A percentile compares a stretch with the other conserved stretches of the same genome.
Evolutionary conservation across 2,329 filamentous ascomycete genomes (phyloP).

Genomic region (Cladosporium sp.): DNA sequence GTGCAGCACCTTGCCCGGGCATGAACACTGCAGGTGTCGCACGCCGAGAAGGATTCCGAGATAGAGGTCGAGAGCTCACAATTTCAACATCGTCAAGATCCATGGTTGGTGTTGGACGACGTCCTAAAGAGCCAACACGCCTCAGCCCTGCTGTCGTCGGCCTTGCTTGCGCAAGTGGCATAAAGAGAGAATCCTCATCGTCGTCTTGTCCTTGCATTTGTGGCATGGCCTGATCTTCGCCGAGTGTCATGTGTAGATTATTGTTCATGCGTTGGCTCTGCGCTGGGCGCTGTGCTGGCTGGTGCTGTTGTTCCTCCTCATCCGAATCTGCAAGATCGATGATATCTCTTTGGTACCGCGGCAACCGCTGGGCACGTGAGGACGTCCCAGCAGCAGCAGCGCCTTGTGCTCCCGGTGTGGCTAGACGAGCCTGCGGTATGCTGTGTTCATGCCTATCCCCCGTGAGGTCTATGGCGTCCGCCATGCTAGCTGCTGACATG

Average conservation of each 20-base stretch:
- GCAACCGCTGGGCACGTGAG: slow-evolving; percentile 41
- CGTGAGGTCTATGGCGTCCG: slow-evolving; percentile 19
- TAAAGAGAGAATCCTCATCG: slow-evolving; percentile 5
- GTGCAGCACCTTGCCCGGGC: not conserved
- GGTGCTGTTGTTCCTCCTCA: slow-evolving; percentile 21
- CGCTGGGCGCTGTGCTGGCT: slow-evolving; percentile 1
- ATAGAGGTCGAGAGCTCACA: slow-evolving; percentile 11
- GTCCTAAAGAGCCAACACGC: slow-evolving; percentile 13
- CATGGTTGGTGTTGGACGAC: slow-evolving; percentile 6
- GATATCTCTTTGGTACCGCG: slow-evolving; percentile 41
- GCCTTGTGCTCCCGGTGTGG: not conserved
- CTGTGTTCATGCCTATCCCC: slow-evolving; percentile 7
- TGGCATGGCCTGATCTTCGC: not conserved
- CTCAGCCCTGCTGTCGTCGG: slow-evolving; percentile 19
- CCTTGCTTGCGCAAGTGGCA: not conserved
- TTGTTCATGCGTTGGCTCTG: not conserved
- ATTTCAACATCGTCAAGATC: slow-evolving; percentile 18
- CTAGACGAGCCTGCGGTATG: not conserved
- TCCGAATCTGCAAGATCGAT: slow-evolving; percentile 26
- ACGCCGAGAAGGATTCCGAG: slow-evolving; percentile 24
- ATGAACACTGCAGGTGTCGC: slow-evolving; percentile 3
- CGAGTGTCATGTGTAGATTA: not conserved
- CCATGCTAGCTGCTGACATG: slow-evolving; percentile 37
- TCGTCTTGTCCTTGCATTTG: not conserved
- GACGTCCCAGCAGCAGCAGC: slow-evolving; percentile 19